Conservation (phyloP, 495 filamentous ascomycete genomes). For the Penicillium bovifimosum region DNA sequence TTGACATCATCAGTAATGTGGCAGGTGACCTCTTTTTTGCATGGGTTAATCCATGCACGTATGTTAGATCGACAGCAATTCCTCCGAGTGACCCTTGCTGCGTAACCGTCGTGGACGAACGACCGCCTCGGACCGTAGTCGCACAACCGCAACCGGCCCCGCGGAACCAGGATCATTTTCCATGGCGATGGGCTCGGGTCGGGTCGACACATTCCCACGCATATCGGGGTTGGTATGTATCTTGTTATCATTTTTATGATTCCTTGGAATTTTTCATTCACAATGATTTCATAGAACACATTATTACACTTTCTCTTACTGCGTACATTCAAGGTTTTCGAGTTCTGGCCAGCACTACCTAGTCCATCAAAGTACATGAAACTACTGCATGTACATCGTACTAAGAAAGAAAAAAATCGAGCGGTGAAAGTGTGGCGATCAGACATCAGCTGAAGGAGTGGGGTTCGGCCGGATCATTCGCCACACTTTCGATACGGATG, state of each 20-base stretch:
- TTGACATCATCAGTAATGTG: slow-evolving; percentile 13
- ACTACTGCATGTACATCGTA: slow-evolving; percentile 22
- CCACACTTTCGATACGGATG: slow-evolving; percentile 19
- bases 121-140: slow-evolving; percentile 25
- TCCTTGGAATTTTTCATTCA: too few relatives aligned
- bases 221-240: not conserved
- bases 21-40: slow-evolving; percentile 6
- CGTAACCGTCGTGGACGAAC: slow-evolving; percentile 10
- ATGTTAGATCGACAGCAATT: slow-evolving; percentile 6
- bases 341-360: not conserved
- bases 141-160: slow-evolving; percentile 33
- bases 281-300: not conserved
- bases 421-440: slow-evolving; percentile 31
- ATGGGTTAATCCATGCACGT: slow-evolving; percentile 15
- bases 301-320: not conserved
- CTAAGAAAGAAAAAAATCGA: slow-evolving; percentile 5
- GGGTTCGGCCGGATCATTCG: slow-evolving; percentile 17
- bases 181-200: slow-evolving; percentile 30
- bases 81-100: slow-evolving; percentile 16
- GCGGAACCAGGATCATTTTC: slow-evolving; percentile 27
- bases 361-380: slow-evolving; percentile 16
- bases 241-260: not conserved
- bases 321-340: not conserved
- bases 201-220: slow-evolving; percentile 18
- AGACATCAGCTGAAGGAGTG: slow-evolving; percentile 31